These are phyloP conservation scores for Patellifolia procumbens DNA, from an alignment of 179 eudicot genomes.

Conservation along the genomic window DNA sequence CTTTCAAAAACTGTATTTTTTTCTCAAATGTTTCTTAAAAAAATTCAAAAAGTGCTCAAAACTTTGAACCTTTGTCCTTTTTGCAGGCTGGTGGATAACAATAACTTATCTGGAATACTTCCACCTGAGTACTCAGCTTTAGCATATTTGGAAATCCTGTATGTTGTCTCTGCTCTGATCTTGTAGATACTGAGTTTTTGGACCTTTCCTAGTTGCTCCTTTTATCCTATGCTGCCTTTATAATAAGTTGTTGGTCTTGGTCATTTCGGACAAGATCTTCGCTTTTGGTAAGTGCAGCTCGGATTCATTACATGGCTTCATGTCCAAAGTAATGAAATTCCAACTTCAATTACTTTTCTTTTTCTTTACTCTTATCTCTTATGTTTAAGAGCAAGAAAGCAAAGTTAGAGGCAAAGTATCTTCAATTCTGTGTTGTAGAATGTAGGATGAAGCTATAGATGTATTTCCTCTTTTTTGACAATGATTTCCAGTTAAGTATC, in stretches of 20 bases:
- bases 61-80: constrained; percentile 22
- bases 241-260: background rate
- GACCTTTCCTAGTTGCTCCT: background rate
- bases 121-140: constrained; percentile 55
- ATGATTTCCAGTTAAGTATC: background rate
- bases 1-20: background rate
- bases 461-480: background rate
- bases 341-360: background rate
- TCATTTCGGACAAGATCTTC: background rate
- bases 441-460: background rate
- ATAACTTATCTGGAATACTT: constrained; percentile 65
- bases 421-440: background rate
- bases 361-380: background rate
- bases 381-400: background rate
- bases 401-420: background rate
- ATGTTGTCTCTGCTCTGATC: constrained; percentile 26
- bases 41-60: background rate
- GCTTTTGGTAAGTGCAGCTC: background rate
- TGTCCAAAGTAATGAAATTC: background rate
- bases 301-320: constrained; percentile 6
- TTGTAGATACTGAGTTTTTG: background rate
- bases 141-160: constrained; percentile 57
- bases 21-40: background rate
- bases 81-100: constrained; percentile 71
- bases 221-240: background rate